Evolutionary conservation across 2,329 filamentous ascomycete genomes (phyloP).

Genomic region (Periconia sp.): DNA sequence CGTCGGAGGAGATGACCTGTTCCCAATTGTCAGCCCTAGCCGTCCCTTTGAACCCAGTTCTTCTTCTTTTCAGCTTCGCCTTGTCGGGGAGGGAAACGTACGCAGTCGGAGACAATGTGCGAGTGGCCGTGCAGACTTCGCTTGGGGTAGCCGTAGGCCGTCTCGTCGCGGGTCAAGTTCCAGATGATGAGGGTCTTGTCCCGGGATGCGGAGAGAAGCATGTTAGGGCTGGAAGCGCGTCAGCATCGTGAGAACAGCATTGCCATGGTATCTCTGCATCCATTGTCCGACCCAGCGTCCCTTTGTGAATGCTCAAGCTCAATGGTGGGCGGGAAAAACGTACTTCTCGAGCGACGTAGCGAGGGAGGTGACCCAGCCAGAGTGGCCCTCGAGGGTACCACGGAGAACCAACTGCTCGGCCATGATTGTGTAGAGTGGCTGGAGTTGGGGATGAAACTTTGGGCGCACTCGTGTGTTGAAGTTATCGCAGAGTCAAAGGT

Average conservation of each 20-base stretch:
- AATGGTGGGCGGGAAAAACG: slow-evolving; percentile 15
- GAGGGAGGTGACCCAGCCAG: slow-evolving; percentile 98
- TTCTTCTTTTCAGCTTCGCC: not conserved
- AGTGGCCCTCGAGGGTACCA: slow-evolving; percentile 98
- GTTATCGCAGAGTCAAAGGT: slow-evolving; percentile 24
- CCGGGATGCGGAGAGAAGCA: slow-evolving; percentile 96
- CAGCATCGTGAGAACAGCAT: slow-evolving; percentile 23
- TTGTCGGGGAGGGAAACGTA: slow-evolving; percentile 58
- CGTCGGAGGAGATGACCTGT: slow-evolving; percentile 98
- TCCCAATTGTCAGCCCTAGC: slow-evolving; percentile 36
- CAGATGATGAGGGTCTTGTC: slow-evolving; percentile 99
- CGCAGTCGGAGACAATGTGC: slow-evolving; percentile 99
- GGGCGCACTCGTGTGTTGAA: slow-evolving; percentile 31
- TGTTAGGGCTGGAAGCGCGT: slow-evolving; percentile 76
- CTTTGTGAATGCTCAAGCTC: too few species aligned
- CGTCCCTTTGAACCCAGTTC: slow-evolving; percentile 31
- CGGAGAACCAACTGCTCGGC: slow-evolving; percentile 94
- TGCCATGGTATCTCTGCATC: slow-evolving; percentile 6
- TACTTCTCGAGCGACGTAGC: slow-evolving; percentile 99
- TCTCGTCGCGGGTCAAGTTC: slow-evolving; percentile 99
- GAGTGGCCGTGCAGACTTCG: slow-evolving; percentile 98
- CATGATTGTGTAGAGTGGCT: slow-evolving; percentile 58
- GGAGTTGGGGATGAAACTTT: slow-evolving; percentile 33
- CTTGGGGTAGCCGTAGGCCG: slow-evolving; percentile 98
- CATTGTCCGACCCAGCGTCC: not conserved